Base-by-base conservation (phyloP, 2,329 filamentous ascomycete species). In the Fusarium sarcochroum region DNA sequence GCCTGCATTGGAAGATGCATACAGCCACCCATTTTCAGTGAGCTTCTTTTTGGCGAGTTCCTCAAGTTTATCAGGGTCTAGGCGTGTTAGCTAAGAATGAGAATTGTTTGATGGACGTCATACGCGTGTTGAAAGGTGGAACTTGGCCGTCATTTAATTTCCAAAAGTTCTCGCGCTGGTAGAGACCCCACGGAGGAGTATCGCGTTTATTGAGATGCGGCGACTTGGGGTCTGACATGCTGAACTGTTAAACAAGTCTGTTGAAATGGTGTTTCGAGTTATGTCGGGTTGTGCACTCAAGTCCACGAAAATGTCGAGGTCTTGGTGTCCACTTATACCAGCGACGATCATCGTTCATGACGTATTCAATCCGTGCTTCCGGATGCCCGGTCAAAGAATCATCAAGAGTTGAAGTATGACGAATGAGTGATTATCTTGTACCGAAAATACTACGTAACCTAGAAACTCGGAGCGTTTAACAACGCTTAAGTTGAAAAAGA, bases 111-210 rank as follows among this genome's bases (percentile, higher is more conserved):
- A 7, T 8, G 11, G 25, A 27, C n/a, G 9, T 21, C 44, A 44
- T 62, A 62, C 58, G 54, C 0, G 58, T 62, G 21, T 62, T 62
- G 6, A 62, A 62, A 8, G 41, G 58, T n/a, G 58, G 54, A 25
- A 53, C 54, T 15, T 53, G 9, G 9, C 58, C 58, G 1, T 51
- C 6, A 10, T 60, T 60, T 0, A 62, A 5, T 9, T 60, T 62
- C 55, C 58, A 62, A 11, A 62, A 62, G 35, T 62, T 60, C 5
- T 60, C 55, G 18, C 55, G 55, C 11, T 62, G 58, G 5, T 62
- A 62, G 4, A 62, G 3, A 4, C 58, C 55, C 55, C 58, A 62
- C 3, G 58, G 47, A 18, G 55, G 58, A 14, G 35, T 62, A 5
- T 62, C 47, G 1, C 58, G 47, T 1, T 42, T 54, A 6, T 53